Conservation (phyloP, 2,329 filamentous ascomycete genomes). For the Aspergillus flavus region DNA sequence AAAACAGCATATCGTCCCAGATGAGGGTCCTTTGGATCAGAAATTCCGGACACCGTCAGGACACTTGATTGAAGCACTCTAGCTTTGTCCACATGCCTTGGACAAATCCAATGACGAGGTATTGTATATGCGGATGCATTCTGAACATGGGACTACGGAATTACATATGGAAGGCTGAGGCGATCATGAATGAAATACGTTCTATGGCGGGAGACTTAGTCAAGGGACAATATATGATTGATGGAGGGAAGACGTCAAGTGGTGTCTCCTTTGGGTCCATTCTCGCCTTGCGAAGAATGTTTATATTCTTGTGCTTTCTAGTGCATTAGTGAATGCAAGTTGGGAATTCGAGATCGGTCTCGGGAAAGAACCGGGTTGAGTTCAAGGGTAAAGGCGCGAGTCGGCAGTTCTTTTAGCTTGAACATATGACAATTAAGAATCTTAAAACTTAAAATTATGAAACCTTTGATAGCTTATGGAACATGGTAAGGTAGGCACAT, state of each 20-base stretch:
- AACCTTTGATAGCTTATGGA: background rate
- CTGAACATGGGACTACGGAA: background rate
- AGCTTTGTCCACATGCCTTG: background rate
- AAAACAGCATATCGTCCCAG: background rate
- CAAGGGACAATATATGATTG: background rate
- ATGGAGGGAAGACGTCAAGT: background rate
- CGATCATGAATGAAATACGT: too few relatives aligned
- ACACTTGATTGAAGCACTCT: background rate
- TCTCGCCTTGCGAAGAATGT: background rate
- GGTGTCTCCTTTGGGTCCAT: background rate
- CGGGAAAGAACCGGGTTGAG: background rate
- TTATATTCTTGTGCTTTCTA: background rate
- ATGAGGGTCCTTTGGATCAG: too few relatives aligned
- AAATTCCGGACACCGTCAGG: background rate
- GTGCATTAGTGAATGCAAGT: background rate
- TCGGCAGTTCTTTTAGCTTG: background rate
- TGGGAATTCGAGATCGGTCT: background rate
- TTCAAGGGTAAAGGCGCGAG: background rate
- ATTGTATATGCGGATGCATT: background rate
- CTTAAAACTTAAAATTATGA: background rate
- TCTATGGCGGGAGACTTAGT: background rate
- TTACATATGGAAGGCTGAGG: too few relatives aligned
- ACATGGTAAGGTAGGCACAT: background rate
- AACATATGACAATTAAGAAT: background rate
- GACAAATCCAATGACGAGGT: background rate